phyloP scores from a whole-genome alignment of 345 rosid species.

The Euphorbia peplus region DNA sequence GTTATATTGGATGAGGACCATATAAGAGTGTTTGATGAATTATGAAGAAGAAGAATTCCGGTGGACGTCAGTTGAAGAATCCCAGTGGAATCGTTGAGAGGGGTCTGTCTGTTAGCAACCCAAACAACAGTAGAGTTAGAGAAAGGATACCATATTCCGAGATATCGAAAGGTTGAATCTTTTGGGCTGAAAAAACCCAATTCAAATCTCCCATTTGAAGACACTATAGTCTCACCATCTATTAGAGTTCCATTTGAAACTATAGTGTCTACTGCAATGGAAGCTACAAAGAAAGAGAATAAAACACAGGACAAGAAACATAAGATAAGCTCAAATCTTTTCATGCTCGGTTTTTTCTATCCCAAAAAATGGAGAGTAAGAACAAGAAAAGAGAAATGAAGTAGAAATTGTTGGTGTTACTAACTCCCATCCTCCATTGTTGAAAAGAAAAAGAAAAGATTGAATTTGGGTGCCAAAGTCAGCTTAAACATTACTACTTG shows the following conservation, averaged over 20 bases:
- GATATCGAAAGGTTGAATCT: conserved; percentile 15
- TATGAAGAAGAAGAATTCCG: conserved; percentile 16
- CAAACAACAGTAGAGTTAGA: conserved; percentile 22
- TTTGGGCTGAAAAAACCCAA: conserved; percentile 33
- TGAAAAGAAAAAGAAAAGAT: too few relatives aligned
- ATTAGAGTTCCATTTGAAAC: conserved; percentile 10
- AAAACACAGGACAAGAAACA: too few relatives aligned
- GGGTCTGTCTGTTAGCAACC: conserved; percentile 33
- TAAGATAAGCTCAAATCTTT: too few relatives aligned
- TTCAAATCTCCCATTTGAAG: conserved; percentile 22
- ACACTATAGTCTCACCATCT: conserved; percentile 29
- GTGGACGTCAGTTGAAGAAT: conserved; percentile 13
- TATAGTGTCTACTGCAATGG: conserved; percentile 17
- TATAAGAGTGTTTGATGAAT: neutral
- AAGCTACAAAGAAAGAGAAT: too few relatives aligned
- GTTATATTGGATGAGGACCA: conserved; percentile 15
- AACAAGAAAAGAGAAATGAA: too few relatives aligned
- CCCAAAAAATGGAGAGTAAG: too few relatives aligned
- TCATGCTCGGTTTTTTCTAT: too few relatives aligned
- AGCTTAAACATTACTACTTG: too few relatives aligned
- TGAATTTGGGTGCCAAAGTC: too few relatives aligned
- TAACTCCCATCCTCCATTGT: too few relatives aligned
- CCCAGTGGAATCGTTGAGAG: conserved; percentile 17
- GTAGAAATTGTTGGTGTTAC: too few relatives aligned
- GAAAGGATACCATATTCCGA: conserved; percentile 37